Base-by-base conservation (phyloP, 1,284 basidiomycete species). In the Pseudomicrostroma phylloplanum region DNA sequence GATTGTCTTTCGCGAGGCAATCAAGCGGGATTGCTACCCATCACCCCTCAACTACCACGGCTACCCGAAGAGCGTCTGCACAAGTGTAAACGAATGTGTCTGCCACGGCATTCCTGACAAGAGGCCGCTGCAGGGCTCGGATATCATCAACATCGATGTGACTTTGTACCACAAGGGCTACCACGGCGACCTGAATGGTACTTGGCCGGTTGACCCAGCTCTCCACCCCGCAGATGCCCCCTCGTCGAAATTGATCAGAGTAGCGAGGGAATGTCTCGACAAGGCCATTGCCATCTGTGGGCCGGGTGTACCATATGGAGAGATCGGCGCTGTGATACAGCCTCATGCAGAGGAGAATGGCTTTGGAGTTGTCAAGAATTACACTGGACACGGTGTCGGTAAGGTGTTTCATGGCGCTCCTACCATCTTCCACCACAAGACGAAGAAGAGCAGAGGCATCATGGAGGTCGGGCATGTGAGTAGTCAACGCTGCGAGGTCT, bases 31-130 rank as follows among this genome's bases (percentile, higher is more conserved):
- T 73, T 87, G 90, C 54, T 98, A 98, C 81, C 96, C 96, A 2
- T 92, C 89, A 41, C 91, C 96, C 42, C 83, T 98, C 60, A 92
- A 92, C 78, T 99, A 99, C 81, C 86, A 89, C 67, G 84, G 86
- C 57, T 98, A 89, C 80, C 94, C 94, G 26, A 96, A 97, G 83
- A 96, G 91, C 53, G 87, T 96, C 55, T 99, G 96, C 88, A 94
- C 89, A 54, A 74, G 90, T 30, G 83, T 98, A 49, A 98, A 99
- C 81, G 96, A 98, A 80, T 88, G 88, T 61, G 94, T 98, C 74
- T 98, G 96, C 80, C 96, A 98, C 80, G 91, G 91, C 1, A 78
- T 79, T 23, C 76, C 76, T 1, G 76, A 78, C 41, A 67, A 71
- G 59, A 63, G 73, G 23, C 66, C 69, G 26, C 63, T 79, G 17